Conservation (phyloP, 1,284 basidiomycete genomes). For the Abortiporus biennis region DNA sequence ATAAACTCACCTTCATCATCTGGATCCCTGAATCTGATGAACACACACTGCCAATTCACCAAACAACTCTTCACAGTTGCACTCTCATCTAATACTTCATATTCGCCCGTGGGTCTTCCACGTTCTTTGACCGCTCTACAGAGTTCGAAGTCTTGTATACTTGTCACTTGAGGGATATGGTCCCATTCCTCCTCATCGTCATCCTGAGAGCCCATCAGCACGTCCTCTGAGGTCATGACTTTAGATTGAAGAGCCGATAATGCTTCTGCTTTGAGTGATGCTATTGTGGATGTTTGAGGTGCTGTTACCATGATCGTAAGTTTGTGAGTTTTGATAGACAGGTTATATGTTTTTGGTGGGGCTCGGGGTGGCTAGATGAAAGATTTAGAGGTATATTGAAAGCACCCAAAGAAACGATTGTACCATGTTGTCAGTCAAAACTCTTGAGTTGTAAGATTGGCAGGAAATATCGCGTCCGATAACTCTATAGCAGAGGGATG, state of each 20-base stretch:
- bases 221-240: slow-evolving; percentile 9
- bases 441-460: too few species aligned
- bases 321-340: slow-evolving; percentile 66
- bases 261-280: slow-evolving; percentile 54
- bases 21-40: slow-evolving; percentile 56
- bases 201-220: slow-evolving; percentile 28
- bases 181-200: slow-evolving; percentile 26
- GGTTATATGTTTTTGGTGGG: slow-evolving; percentile 52
- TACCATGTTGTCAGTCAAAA: too few species aligned
- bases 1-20: slow-evolving; percentile 35
- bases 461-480: too few species aligned
- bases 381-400: background rate
- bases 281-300: slow-evolving; percentile 46
- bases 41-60: slow-evolving; percentile 58
- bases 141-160: slow-evolving; percentile 52
- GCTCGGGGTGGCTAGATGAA: slow-evolving; percentile 25
- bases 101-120: slow-evolving; percentile 40
- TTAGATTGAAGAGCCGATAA: slow-evolving; percentile 10
- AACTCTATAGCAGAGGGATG: too few species aligned
- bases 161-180: slow-evolving; percentile 38
- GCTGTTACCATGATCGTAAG: slow-evolving; percentile 56
- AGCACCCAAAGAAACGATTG: background rate
- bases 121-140: slow-evolving; percentile 47
- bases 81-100: slow-evolving; percentile 43
- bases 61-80: slow-evolving; percentile 43